Evolutionary conservation across 2,329 filamentous ascomycete genomes (phyloP), one percentile per base, ranked within the genome.

Genomic region (Calonectria leucothoes): DNA sequence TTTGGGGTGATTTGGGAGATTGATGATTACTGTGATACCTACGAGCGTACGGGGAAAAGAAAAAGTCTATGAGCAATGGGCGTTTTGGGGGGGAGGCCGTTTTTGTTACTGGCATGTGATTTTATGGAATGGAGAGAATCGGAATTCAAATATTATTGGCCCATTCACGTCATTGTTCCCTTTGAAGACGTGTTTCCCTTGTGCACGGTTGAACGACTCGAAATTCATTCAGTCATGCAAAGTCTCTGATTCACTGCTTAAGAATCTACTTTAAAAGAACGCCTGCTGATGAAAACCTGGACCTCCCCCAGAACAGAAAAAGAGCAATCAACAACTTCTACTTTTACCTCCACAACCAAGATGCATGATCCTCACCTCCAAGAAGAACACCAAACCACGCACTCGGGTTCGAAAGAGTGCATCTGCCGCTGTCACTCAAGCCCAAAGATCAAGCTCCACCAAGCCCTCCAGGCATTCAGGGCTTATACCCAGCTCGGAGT

Each of bases 1-100:
- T 87, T 69, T 91, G 88, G 89, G 88, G 88, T 0, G 85, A 87
- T 45, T 65, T 81, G 64, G 77, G 72, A 5, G 76, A 80, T 42
- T 80, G 73, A 77, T 66, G 6, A 49, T 31, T 31, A 20, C 17
- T 25, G 55, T 52, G 57, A 70, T 70, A 25, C 33, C 37, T 61
- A 49, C 8, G 51, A 29, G 35, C 31, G 4, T 14, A 33, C 15
- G n/a, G 15, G 15, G 25, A 49, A 49, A 49, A 45, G 20, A 31
- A 61, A 61, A 39, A 61, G 25, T 37, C 14, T n/a, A n/a, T 10
- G 55, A 61, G 25, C 23, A 15, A 27, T 25, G 6, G 55, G 55
- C 35, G 55, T 61, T 61, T 59, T 37, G 17, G 15, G 23, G 55
- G 23, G 20, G 15, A 29, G 25, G n/a, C n/a, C 25, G 12, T 52